Conservation (phyloP, 192 early-diverging fungal species). For the Oehlia diaphana region DNA sequence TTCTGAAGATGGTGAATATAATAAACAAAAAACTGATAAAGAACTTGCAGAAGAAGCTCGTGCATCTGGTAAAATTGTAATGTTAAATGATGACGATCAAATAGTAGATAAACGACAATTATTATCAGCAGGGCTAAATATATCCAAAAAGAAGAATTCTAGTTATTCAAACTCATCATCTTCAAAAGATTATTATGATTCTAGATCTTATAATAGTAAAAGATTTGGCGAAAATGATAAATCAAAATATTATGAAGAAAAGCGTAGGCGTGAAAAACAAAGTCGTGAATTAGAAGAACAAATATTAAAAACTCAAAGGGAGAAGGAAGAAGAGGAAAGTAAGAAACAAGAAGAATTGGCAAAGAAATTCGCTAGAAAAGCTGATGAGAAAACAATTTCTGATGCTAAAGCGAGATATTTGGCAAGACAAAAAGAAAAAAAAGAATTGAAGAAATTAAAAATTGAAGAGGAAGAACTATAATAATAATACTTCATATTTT, state of each 20-base stretch:
- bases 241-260: slow-evolving; percentile 9
- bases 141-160: slow-evolving; percentile 39
- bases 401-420: slow-evolving; percentile 45
- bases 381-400: slow-evolving; percentile 38
- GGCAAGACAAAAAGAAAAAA: slow-evolving; percentile 47
- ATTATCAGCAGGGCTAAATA: slow-evolving; percentile 65
- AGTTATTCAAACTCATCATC: slow-evolving; percentile 21
- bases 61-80: slow-evolving; percentile 46
- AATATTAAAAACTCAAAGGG: slow-evolving; percentile 44
- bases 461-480: neutral
- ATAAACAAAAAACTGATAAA: slow-evolving; percentile 32
- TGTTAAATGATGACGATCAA: slow-evolving; percentile 69
- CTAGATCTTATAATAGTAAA: slow-evolving; percentile 36
- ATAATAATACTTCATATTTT: too few relatives aligned
- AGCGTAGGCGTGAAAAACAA: slow-evolving; percentile 30
- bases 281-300: slow-evolving; percentile 44
- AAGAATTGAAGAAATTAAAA: slow-evolving; percentile 6
- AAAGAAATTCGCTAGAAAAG: slow-evolving; percentile 33
- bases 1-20: slow-evolving; percentile 12
- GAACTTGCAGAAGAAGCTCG: slow-evolving; percentile 38
- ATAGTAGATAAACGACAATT: slow-evolving; percentile 77
- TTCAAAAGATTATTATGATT: slow-evolving; percentile 3
- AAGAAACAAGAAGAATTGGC: slow-evolving; percentile 46
- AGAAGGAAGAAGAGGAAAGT: slow-evolving; percentile 44
- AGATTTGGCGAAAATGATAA: slow-evolving; percentile 13